Conservation (phyloP, 163 green algal genomes). For the Prototheca cutis region DNA sequence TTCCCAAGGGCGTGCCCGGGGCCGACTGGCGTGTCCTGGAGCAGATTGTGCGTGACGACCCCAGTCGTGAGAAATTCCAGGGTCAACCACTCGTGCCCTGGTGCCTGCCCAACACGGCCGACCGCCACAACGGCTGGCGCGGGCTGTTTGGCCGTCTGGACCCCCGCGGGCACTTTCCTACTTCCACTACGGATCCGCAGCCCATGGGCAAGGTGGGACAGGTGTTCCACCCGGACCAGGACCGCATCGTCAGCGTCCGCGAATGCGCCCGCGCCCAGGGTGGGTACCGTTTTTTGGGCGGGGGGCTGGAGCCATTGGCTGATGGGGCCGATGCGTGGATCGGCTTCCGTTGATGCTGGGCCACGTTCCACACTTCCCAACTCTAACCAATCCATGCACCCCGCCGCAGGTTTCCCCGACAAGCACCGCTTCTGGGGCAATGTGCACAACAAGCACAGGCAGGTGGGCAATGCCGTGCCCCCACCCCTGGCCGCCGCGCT, state of each 20-base stretch:
- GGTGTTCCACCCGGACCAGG: conserved; percentile 93
- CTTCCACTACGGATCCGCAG: conserved; percentile 90
- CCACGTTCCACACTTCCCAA: conserved; percentile 26
- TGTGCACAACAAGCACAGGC: conserved; percentile 70
- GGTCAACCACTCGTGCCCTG: conserved; percentile 81
- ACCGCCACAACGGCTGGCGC: conserved; percentile 91
- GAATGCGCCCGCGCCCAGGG: conserved; percentile 88
- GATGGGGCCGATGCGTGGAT: no score
- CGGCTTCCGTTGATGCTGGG: no score
- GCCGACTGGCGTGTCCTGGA: conserved; percentile 88
- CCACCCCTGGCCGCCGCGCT: conserved; percentile 64
- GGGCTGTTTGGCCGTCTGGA: conserved; percentile 89
- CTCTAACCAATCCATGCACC: no score
- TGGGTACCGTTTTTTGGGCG: conserved; percentile 6
- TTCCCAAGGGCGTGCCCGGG: conserved; percentile 80
- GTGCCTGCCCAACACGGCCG: conserved; percentile 92
- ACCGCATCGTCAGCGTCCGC: conserved; percentile 88
- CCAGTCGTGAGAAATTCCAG: conserved; percentile 55
- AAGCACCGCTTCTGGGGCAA: conserved; percentile 71
- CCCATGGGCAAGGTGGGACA: conserved; percentile 97
- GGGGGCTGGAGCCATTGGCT: background rate
- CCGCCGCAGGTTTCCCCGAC: conserved; percentile 64
- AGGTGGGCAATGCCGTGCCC: conserved; percentile 83
- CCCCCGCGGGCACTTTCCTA: conserved; percentile 89
- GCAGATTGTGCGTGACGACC: conserved; percentile 61